A percentile compares a stretch with the other conserved stretches of the same genome.
Evolutionary conservation across 768 basidiomycete genomes (phyloP).

Genomic region (Phanerochaete carnosa): DNA sequence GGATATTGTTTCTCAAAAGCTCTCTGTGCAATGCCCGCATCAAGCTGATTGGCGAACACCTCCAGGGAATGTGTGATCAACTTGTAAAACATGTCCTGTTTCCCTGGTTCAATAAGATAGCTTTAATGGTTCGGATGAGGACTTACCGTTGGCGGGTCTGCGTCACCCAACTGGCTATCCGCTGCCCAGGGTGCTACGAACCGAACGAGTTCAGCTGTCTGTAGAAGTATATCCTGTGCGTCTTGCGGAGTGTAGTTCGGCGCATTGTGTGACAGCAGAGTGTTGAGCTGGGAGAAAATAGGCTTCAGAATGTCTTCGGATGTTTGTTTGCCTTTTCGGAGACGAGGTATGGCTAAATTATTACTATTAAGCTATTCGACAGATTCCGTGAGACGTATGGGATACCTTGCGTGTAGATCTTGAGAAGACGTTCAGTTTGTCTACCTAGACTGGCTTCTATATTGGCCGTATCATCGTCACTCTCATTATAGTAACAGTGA

Average conservation of each 20-base stretch:
- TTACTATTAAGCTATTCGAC: neutral
- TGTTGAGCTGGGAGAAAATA: neutral
- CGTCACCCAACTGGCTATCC: neutral
- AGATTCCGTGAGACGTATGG: neutral
- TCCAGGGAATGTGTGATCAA: conserved; percentile 6
- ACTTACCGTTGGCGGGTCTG: neutral
- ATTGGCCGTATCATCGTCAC: neutral
- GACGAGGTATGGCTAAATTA: conserved; percentile 22
- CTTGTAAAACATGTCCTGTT: conserved; percentile 11
- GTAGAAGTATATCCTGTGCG: neutral
- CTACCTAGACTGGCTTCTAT: conserved; percentile 1
- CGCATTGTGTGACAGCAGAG: neutral
- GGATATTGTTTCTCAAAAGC: conserved; percentile 21
- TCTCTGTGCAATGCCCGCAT: conserved; percentile 9
- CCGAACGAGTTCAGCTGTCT: neutral
- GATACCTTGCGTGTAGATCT: conserved; percentile 20
- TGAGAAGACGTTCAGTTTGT: conserved; percentile 23
- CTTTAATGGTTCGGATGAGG: neutral
- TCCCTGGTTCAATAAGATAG: neutral
- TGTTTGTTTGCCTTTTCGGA: conserved; percentile 16
- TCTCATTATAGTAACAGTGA: conserved; percentile 21
- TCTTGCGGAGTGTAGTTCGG: conserved; percentile 2
- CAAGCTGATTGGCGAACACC: conserved; percentile 10
- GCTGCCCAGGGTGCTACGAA: neutral
- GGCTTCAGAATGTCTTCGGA: neutral